A percentile compares a stretch with the other conserved stretches of the same genome.
phyloP scores from a whole-genome alignment of 2,329 filamentous ascomycete genomes.

The Eutypella sp. region DNA sequence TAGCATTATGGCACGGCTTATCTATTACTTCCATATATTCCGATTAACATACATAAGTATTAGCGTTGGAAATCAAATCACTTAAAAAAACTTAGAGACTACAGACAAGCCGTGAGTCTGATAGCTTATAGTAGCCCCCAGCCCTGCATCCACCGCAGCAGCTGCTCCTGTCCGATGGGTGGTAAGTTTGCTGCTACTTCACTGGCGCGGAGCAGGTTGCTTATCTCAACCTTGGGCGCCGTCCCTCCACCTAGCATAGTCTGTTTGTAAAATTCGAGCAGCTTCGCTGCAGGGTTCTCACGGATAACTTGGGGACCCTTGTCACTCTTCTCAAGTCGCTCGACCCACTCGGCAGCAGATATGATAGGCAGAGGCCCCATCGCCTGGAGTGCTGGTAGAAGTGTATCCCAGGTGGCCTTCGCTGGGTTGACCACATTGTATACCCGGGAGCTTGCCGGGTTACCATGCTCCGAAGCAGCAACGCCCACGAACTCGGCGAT shows the following conservation, averaged over 20 bases:
- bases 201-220: not conserved
- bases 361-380: not conserved
- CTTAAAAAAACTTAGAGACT: too few relatives aligned
- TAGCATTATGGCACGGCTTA: too few relatives aligned
- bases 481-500: constrained; percentile 38
- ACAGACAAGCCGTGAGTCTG: too few relatives aligned
- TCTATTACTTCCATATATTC: too few relatives aligned
- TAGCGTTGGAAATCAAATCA: too few relatives aligned
- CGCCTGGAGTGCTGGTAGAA: not conserved
- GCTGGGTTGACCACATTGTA: not conserved
- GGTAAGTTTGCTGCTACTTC: not conserved
- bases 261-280: not conserved
- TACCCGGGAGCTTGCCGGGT: not conserved
- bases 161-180: not conserved
- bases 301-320: not conserved
- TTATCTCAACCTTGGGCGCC: not conserved
- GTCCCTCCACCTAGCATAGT: not conserved
- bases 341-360: not conserved
- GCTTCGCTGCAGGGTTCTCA: not conserved
- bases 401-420: not conserved
- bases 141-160: not conserved
- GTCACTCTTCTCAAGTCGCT: not conserved
- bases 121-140: too few relatives aligned
- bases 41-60: too few relatives aligned
- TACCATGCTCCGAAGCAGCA: not conserved